These are phyloP conservation scores for Murraya paniculata DNA, from an alignment of 345 rosid genomes.

Conservation along the genomic window DNA sequence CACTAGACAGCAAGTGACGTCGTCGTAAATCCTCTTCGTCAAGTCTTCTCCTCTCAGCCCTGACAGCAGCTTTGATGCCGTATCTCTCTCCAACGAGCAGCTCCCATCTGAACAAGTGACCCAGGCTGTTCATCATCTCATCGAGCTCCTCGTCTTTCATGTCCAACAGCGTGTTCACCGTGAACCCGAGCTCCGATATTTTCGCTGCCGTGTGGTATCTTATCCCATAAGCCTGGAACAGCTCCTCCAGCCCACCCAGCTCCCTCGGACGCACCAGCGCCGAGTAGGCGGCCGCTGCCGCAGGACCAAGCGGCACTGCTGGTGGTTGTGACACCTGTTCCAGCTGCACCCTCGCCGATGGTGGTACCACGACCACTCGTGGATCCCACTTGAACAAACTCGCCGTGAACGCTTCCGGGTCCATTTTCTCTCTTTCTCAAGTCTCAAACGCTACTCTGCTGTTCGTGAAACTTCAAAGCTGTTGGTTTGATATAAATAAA, in stretches of 20 bases:
- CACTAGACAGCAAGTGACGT: slow-evolving; percentile 44
- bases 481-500: slow-evolving; percentile 29
- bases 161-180: slow-evolving; percentile 81
- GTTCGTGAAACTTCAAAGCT: background rate
- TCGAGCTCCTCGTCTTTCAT: slow-evolving; percentile 98
- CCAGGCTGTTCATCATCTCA: slow-evolving; percentile 94
- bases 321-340: slow-evolving; percentile 30
- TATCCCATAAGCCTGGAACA: slow-evolving; percentile 79
- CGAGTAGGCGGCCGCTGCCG: slow-evolving; percentile 28
- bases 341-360: slow-evolving; percentile 24
- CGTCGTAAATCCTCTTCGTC: slow-evolving; percentile 66
- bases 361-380: slow-evolving; percentile 30
- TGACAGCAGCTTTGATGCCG: slow-evolving; percentile 89
- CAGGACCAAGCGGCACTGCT: slow-evolving; percentile 14
- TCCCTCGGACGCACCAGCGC: slow-evolving; percentile 46
- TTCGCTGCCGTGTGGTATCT: slow-evolving; percentile 82
- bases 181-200: slow-evolving; percentile 94
- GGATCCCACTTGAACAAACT: slow-evolving; percentile 86
- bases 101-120: slow-evolving; percentile 90
- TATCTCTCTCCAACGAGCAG: slow-evolving; percentile 91
- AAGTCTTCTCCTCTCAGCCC: slow-evolving; percentile 77
- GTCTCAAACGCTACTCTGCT: no score
- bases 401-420: slow-evolving; percentile 75
- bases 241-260: slow-evolving; percentile 71
- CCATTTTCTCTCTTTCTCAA: slow-evolving; percentile 34